Evolutionary conservation across 164 flowering plant genomes (phyloP).

Genomic region (Vitis amurensis): DNA sequence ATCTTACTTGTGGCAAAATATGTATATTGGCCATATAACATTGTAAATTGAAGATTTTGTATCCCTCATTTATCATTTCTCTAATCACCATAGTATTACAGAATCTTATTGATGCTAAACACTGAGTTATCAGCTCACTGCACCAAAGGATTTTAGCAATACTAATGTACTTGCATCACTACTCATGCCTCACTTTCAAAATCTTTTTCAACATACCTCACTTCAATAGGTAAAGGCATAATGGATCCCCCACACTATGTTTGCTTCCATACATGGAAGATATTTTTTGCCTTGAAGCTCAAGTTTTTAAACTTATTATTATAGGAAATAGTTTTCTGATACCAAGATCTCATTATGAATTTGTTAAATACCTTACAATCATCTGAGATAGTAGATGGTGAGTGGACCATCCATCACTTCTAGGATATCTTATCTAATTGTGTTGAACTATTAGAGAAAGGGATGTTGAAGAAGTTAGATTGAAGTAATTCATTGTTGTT

Average conservation of each 20-base stretch:
- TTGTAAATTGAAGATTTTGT: too few species aligned
- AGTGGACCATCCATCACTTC: slow-evolving; percentile 23
- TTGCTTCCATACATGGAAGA: background rate
- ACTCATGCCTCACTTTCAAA: slow-evolving; percentile 89
- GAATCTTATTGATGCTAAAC: background rate
- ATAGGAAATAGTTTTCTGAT: slow-evolving; percentile 9
- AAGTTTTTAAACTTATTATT: slow-evolving; percentile 1
- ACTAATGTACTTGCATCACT: slow-evolving; percentile 46
- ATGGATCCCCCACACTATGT: background rate
- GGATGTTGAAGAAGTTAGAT: background rate
- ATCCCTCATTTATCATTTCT: too few species aligned
- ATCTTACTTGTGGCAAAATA: too few species aligned
- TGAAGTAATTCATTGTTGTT: slow-evolving; percentile 10
- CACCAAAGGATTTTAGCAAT: slow-evolving; percentile 51
- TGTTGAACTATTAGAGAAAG: background rate
- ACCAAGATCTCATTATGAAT: slow-evolving; percentile 74
- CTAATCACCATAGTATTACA: background rate
- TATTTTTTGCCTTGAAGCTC: too few species aligned
- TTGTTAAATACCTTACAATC: slow-evolving; percentile 71
- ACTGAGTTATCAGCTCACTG: slow-evolving; percentile 39
- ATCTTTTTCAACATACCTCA: slow-evolving; percentile 87
- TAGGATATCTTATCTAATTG: background rate
- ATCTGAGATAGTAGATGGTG: slow-evolving; percentile 71
- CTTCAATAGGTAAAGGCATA: slow-evolving; percentile 68
- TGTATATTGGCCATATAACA: too few species aligned